Evolutionary conservation across 768 basidiomycete species (phyloP), one percentile per base, ranked within the genome.

Genomic region (Suillus plorans): DNA sequence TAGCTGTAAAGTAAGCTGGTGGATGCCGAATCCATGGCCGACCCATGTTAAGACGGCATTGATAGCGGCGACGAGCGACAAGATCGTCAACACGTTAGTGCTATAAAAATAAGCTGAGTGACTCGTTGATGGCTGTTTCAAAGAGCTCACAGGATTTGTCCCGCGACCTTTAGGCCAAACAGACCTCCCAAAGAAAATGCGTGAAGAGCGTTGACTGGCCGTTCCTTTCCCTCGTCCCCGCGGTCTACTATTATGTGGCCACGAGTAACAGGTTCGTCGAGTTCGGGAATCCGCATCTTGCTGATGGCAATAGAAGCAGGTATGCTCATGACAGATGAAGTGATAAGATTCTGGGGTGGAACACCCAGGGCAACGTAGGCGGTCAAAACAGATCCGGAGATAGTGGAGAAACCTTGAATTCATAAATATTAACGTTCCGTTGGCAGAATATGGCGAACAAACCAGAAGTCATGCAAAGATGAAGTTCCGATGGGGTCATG

Each of bases 261-360:
- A 41, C 91, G 89, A 36, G 94, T 95, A 52, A 94, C 85, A 36
- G 94, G 94, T 68, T 91, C 91, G 22, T 95, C 94, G 34, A 82
- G 74, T 78, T 97, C 95, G 0, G 95, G 95, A 41, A 89, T 68
- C 52, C 94, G 91, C 70, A 96, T 81, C 78, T 97, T 97, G 73
- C 89, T 91, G 71, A 97, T 95, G 2, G 94, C 86, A 73, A 97
- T 95, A 16, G 94, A 95, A 0, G 95, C 95, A 22, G 95, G 95
- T 66, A 97, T 97, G 74, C 89, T 91, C 95, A 97, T 97, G 65
- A 96, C 90, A 9, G 92, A 94, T 6, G 95, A 90, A 3, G 94
- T 95, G 69, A 95, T 81, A 28, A 94, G 81, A 72, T 91, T 95
- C 74, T 89, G 84, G 5, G 91, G 75, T 10, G 91, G 91, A 39